phyloP scores from a whole-genome alignment of 2,329 filamentous ascomycete genomes.

The Claviceps sp. region DNA sequence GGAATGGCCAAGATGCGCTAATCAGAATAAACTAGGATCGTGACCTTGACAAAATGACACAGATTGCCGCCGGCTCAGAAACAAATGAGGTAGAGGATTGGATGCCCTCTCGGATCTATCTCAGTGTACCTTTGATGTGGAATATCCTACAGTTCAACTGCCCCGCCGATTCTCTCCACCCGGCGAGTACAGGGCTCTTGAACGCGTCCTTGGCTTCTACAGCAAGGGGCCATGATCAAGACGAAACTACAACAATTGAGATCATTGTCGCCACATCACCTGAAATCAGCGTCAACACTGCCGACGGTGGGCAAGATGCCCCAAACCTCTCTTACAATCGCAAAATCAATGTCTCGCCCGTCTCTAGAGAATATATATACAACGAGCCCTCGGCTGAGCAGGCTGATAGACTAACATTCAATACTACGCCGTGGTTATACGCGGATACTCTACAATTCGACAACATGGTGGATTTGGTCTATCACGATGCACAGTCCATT shows the following conservation, averaged over 20 bases:
- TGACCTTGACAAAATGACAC: slow-evolving; percentile 33
- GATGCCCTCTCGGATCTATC: slow-evolving; percentile 38
- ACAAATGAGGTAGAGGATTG: slow-evolving; percentile 35
- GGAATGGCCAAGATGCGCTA: not conserved
- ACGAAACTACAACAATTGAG: slow-evolving; percentile 28
- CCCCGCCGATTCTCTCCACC: slow-evolving; percentile 21
- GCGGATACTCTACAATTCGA: slow-evolving; percentile 27
- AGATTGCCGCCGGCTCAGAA: slow-evolving; percentile 34
- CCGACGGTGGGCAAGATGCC: slow-evolving; percentile 36
- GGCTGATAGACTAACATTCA: slow-evolving; percentile 24
- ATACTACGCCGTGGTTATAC: slow-evolving; percentile 30
- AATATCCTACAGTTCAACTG: slow-evolving; percentile 36
- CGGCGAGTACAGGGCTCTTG: slow-evolving; percentile 25
- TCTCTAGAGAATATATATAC: slow-evolving; percentile 12
- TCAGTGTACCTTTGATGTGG: slow-evolving; percentile 40
- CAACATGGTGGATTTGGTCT: slow-evolving; percentile 23
- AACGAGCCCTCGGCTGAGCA: slow-evolving; percentile 20
- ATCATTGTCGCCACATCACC: slow-evolving; percentile 38
- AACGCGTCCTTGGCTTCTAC: slow-evolving; percentile 26
- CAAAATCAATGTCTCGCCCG: slow-evolving; percentile 11
- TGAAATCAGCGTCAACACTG: slow-evolving; percentile 36
- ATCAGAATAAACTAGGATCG: slow-evolving; percentile 23
- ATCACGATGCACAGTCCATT: slow-evolving; percentile 16
- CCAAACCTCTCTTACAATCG: slow-evolving; percentile 26
- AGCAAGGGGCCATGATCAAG: slow-evolving; percentile 16